Percentiles rank a stretch among this genome's conserved stretches.
phyloP scores from a whole-genome alignment of 805 yeast genomes.

The Metschnikowia reukaufii region DNA sequence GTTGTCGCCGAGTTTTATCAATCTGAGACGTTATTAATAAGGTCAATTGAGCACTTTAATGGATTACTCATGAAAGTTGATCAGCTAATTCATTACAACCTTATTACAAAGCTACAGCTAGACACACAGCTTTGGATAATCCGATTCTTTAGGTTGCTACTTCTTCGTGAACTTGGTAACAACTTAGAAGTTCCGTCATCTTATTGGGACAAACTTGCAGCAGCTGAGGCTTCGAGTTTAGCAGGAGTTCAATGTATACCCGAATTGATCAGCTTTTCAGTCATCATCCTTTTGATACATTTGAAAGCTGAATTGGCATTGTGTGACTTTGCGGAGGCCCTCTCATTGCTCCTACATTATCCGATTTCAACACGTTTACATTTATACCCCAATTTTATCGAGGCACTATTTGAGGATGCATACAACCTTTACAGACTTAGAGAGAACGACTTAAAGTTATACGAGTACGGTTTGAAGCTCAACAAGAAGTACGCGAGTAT shows the following conservation, averaged over 20 bases:
- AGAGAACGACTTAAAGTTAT: slow-evolving; percentile 38
- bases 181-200: slow-evolving; percentile 33
- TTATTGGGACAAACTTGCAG: slow-evolving; percentile 52
- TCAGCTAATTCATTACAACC: slow-evolving; percentile 45
- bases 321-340: slow-evolving; percentile 53
- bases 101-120: slow-evolving; percentile 43
- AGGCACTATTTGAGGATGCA: slow-evolving; percentile 34
- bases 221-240: slow-evolving; percentile 19
- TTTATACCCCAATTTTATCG: slow-evolving; percentile 22
- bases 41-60: slow-evolving; percentile 50
- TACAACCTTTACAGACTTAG: slow-evolving; percentile 31
- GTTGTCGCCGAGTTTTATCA: slow-evolving; percentile 35
- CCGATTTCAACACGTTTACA: slow-evolving; percentile 33
- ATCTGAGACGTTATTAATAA: slow-evolving; percentile 42
- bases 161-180: slow-evolving; percentile 49
- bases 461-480: slow-evolving; percentile 40
- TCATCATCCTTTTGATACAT: slow-evolving; percentile 44
- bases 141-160: slow-evolving; percentile 48
- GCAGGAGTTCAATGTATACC: slow-evolving; percentile 23
- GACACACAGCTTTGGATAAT: slow-evolving; percentile 57
- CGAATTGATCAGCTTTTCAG: slow-evolving; percentile 41
- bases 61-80: slow-evolving; percentile 50
- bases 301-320: slow-evolving; percentile 44
- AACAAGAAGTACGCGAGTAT: slow-evolving; percentile 42
- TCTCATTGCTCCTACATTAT: slow-evolving; percentile 50